Evolutionary conservation across 495 filamentous ascomycete genomes (phyloP), one percentile per base, ranked within the genome.

Genomic region (Copromyces sp.): DNA sequence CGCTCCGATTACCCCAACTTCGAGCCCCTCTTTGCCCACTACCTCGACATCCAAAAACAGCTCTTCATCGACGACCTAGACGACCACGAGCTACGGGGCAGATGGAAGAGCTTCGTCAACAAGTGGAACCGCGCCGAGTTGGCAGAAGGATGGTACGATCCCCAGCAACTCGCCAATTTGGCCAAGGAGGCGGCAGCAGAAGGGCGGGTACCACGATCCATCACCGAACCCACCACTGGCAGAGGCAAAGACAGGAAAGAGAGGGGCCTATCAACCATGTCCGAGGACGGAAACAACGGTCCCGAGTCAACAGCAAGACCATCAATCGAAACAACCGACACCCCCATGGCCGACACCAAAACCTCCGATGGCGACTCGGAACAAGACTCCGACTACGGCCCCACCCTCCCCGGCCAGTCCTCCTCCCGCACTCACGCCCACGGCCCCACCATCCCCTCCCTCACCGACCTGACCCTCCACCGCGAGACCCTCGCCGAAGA

Each of bases 121-220:
- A 95, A 94, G 86, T 99, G 95, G 95, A 99, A 99, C 84, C 90
- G 89, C 78, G 93, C 92, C 82, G 94, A 97, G 85, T 85, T 99
- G 71, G 91, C 93, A 3, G 90, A 94, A 80, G 94, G 94, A 35
- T 99, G 95, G 95, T 99, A 99, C 80, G 92, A 94, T 75, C 91
- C 94, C 29, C 82, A 80, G 75, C 89, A 86, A 2, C 83, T 90
- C 29, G 79, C 84, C 45, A 87, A 86, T 69, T 87, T 87, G 41
- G 69, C 72, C 4, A 44, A 17, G 42, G 20, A 37, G 39, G 70
- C 68, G 40, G 42, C 53, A 8, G 29, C 39, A 7, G 29, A 41
- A 12, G n/a, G 12, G 32, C 44, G 69, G n/a, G 40, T 20, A 29
- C 44, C 73, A 9, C 39, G 39, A 37, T 70, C 38, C 24, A 53